Percentiles rank a stretch among this genome's conserved stretches.
phyloP scores from a whole-genome alignment of 2,329 filamentous ascomycete species.

The Mollisia scopiformis region DNA sequence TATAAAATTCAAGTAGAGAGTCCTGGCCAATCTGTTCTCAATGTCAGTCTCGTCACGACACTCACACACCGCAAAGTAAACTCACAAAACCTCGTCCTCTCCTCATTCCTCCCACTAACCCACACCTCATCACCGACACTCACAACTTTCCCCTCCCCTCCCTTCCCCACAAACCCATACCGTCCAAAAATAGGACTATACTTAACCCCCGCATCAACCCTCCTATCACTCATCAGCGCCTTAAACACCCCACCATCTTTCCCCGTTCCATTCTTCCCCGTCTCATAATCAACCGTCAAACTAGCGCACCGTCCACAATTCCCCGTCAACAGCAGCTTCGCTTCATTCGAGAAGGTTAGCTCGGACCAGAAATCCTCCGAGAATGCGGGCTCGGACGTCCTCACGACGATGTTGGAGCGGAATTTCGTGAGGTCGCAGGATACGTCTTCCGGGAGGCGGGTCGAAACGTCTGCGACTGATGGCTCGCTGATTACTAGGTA shows the following conservation, averaged over 20 bases:
- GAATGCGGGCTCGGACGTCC: slow-evolving; percentile 56
- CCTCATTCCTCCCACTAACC: slow-evolving; percentile 45
- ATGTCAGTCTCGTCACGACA: not conserved
- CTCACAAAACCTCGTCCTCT: slow-evolving; percentile 52
- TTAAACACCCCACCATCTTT: slow-evolving; percentile 67
- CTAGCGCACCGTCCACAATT: slow-evolving; percentile 72
- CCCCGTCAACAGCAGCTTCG: slow-evolving; percentile 61
- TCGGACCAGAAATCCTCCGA: slow-evolving; percentile 73
- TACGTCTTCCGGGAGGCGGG: slow-evolving; percentile 51
- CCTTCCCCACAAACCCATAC: slow-evolving; percentile 62
- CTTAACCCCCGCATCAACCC: slow-evolving; percentile 69
- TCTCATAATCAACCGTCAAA: slow-evolving; percentile 72
- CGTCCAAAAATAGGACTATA: slow-evolving; percentile 74
- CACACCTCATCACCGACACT: slow-evolving; percentile 51
- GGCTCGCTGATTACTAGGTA: slow-evolving; percentile 72
- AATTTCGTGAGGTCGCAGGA: slow-evolving; percentile 69
- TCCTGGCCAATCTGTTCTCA: slow-evolving; percentile 35
- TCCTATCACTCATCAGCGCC: slow-evolving; percentile 69
- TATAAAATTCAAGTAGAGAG: slow-evolving; percentile 24
- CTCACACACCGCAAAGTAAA: slow-evolving; percentile 19
- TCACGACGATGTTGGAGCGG: slow-evolving; percentile 73
- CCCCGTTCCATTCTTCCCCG: slow-evolving; percentile 59
- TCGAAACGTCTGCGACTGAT: slow-evolving; percentile 69
- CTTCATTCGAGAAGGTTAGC: slow-evolving; percentile 11
- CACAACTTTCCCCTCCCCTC: slow-evolving; percentile 38